phyloP scores from a whole-genome alignment of 169 alveolate species.

The Cyclospora cayetanensis region DNA sequence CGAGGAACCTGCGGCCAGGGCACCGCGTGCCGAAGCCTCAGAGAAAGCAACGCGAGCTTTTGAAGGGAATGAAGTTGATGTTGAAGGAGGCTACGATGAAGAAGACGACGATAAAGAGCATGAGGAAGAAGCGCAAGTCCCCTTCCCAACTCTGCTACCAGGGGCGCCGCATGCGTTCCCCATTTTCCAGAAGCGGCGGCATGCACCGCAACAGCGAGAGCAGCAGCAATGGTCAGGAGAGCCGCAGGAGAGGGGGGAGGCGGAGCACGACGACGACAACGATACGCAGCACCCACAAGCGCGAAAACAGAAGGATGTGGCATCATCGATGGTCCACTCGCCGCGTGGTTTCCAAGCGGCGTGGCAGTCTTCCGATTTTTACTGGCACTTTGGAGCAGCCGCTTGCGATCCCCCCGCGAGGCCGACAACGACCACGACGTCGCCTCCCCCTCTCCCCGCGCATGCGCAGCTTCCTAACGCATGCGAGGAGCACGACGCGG shows the following conservation, averaged over 20 bases:
- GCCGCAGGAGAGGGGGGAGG: neutral
- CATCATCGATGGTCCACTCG: neutral
- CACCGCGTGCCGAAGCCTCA: no score
- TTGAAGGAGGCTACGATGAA: no score
- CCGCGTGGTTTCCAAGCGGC: no score
- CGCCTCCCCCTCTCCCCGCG: neutral
- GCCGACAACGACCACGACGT: neutral
- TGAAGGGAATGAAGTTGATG: no score
- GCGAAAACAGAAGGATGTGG: neutral
- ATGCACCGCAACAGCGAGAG: neutral
- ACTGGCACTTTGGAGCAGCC: neutral
- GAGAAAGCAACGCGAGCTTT: no score
- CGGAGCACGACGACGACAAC: neutral
- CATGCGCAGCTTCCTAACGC: neutral
- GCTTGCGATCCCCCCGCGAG: neutral
- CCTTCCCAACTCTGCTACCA: neutral
- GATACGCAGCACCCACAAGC: neutral
- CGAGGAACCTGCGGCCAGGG: no score
- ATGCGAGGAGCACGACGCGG: neutral
- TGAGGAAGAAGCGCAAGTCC: neutral
- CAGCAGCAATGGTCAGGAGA: neutral
- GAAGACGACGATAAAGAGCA: neutral
- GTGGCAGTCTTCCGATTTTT: no score
- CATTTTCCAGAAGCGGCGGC: slow-evolving; percentile 12
- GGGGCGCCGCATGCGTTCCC: slow-evolving; percentile 48